Evolutionary conservation across 1,284 basidiomycete genomes (phyloP).

Genomic region (Apiotrichum gracile): DNA sequence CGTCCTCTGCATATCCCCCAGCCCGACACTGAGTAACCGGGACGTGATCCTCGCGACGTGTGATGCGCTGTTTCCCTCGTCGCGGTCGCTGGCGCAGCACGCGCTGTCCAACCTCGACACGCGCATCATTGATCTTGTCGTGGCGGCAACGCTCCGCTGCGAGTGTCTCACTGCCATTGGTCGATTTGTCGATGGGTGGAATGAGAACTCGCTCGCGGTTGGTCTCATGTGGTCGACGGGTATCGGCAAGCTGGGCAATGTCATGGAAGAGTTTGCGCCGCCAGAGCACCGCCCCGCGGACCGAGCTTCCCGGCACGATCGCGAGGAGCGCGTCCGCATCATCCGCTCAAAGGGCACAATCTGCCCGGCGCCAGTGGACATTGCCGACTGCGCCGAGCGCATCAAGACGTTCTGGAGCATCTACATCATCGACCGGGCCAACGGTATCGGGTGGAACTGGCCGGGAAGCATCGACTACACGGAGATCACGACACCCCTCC

Average conservation of each 20-base stretch:
- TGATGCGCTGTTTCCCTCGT: conserved; percentile 13
- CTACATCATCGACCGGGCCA: conserved; percentile 22
- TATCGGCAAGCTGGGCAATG: conserved; percentile 28
- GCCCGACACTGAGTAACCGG: conserved; percentile 3
- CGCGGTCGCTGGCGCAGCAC: conserved; percentile 15
- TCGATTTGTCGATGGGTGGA: conserved; percentile 38
- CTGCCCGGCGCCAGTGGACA: conserved; percentile 15
- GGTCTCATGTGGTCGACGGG: conserved; percentile 29
- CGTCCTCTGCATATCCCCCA: conserved; percentile 16
- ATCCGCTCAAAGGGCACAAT: conserved; percentile 26
- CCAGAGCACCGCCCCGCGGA: not conserved
- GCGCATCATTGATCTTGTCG: conserved; percentile 34
- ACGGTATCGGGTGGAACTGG: conserved; percentile 21
- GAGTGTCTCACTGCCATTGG: conserved; percentile 21
- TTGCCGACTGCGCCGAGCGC: conserved; percentile 29
- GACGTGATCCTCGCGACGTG: not conserved
- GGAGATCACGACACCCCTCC: conserved; percentile 43
- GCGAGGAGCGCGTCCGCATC: conserved; percentile 18
- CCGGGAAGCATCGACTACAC: conserved; percentile 23
- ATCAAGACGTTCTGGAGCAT: conserved; percentile 38
- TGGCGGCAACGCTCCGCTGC: conserved; percentile 25
- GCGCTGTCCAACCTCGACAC: conserved; percentile 28
- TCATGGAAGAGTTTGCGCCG: conserved; percentile 22
- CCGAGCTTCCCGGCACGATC: conserved; percentile 12
- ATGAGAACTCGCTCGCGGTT: conserved; percentile 19